A percentile compares a stretch with the other conserved stretches of the same genome.
These are phyloP conservation scores for Colletotrichum tofieldiae DNA, from an alignment of 2,329 filamentous ascomycete species.

Conservation along the genomic window DNA sequence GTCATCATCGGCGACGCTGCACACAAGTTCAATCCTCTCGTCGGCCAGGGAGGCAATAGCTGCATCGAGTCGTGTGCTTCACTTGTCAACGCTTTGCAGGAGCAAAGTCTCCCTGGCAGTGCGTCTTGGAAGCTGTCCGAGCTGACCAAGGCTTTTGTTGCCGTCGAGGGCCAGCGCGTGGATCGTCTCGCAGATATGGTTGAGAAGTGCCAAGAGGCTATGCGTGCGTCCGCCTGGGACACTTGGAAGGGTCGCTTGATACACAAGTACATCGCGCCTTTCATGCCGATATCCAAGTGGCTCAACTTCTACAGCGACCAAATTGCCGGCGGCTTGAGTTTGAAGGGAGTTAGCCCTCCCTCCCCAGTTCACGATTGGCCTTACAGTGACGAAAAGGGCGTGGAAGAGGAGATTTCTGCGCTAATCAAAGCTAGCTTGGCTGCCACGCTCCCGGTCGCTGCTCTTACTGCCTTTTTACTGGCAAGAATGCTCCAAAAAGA, in stretches of 20 bases:
- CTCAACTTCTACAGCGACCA: constrained; percentile 34
- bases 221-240: constrained; percentile 33
- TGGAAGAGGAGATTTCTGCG: not conserved
- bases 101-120: not conserved
- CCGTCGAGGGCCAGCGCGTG: constrained; percentile 30
- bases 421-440: not conserved
- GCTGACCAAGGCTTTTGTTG: constrained; percentile 10
- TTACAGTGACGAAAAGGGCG: constrained; percentile 28
- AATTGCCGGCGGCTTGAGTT: constrained; percentile 13
- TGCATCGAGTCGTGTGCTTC: constrained; percentile 49
- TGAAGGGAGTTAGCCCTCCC: constrained; percentile 15
- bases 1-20: constrained; percentile 53
- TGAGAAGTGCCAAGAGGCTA: constrained; percentile 33
- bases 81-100: constrained; percentile 46
- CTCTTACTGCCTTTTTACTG: constrained; percentile 22
- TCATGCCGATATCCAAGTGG: constrained; percentile 19
- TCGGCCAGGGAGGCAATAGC: constrained; percentile 50
- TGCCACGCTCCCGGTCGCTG: constrained; percentile 22
- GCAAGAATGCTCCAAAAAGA: constrained; percentile 12
- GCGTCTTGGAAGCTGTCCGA: constrained; percentile 5
- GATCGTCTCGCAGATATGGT: constrained; percentile 23
- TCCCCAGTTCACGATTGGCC: constrained; percentile 24
- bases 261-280: constrained; percentile 23
- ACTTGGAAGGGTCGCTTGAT: constrained; percentile 23
- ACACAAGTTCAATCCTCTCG: constrained; percentile 54